These are phyloP conservation scores for Mortierella sp. DNA, from an alignment of 371 early-diverging fungal species.

Conservation along the genomic window DNA sequence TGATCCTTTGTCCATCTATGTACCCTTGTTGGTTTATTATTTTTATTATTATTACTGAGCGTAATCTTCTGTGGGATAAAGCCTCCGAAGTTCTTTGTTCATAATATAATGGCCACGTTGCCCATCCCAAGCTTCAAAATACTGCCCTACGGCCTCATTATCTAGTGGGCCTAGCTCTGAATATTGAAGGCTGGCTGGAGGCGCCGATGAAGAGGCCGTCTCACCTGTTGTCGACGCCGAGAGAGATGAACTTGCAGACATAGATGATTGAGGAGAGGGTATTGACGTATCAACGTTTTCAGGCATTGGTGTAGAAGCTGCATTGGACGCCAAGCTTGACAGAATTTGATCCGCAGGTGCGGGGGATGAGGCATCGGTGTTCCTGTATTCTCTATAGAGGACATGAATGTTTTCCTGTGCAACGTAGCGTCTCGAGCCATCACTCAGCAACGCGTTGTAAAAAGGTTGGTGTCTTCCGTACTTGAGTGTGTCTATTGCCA, in stretches of 20 bases:
- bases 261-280: not conserved
- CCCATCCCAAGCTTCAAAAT: slow-evolving; percentile 53
- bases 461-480: slow-evolving; percentile 51
- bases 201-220: not conserved
- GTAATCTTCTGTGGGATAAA: slow-evolving; percentile 51
- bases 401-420: slow-evolving; percentile 55
- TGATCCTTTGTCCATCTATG: not conserved
- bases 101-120: slow-evolving; percentile 42
- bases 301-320: not conserved
- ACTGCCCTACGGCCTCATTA: slow-evolving; percentile 45
- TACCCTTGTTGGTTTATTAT: too few relatives aligned
- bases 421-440: slow-evolving; percentile 44
- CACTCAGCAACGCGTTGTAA: slow-evolving; percentile 42
- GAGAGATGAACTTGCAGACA: not conserved
- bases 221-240: not conserved
- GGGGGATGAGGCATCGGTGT: not conserved
- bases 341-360: slow-evolving; percentile 21
- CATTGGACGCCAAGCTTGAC: not conserved
- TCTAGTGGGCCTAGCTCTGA: slow-evolving; percentile 51
- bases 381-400: slow-evolving; percentile 31
- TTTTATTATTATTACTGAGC: not conserved
- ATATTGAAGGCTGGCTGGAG: slow-evolving; percentile 9
- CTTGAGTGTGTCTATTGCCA: slow-evolving; percentile 33
- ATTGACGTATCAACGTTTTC: not conserved
- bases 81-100: slow-evolving; percentile 51